Evolutionary conservation across 768 basidiomycete species (phyloP), one percentile per base, ranked within the genome.

Genomic region (Sistotremastrum niveocremeum): DNA sequence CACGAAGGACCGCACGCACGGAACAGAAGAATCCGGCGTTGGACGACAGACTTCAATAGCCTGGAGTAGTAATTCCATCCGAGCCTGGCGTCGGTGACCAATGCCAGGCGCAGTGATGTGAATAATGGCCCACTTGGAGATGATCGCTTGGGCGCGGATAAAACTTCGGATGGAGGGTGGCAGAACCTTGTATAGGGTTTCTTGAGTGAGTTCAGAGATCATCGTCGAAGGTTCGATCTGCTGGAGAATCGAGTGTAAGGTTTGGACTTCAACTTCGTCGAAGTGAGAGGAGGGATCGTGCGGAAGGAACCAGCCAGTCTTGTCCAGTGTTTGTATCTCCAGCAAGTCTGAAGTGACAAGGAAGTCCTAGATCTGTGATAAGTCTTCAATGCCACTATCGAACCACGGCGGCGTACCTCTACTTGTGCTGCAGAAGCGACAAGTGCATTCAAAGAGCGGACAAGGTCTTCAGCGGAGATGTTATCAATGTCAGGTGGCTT

Each of bases 371-470:
- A 34, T 34, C 43, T 11, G 41, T 5, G 29, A 33, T 44, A 44
- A 6, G 31, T 44, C 50, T 48, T 46, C 29, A 34, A 48, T 7
- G 34, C 39, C 39, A 31, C 36, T 40, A 47, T 46, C 37, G 30
- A 34, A 31, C 29, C 39, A 40, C 39, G 35, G 46, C 12, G 32
- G 45, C 65, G 49, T 56, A 84, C 84, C 69, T 88, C 85, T 57
- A 84, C 78, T 28, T 74, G 76, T 57, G 85, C 78, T 1, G 81
- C 78, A 34, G 84, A 81, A 47, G 65, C 65, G 0, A 77, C 81
- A 79, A 88, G 84, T 1, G 78, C 73, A 52, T 90, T 82, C 45
- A 90, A 51, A 52, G 76, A 81, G 41, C 79, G 77, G n/a, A 89
- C 84, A 36, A 90, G 71, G 40, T 80, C 77, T 50, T 81, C 79